phyloP scores from a whole-genome alignment of 257 asterid genomes.

The Rauvolfia tetraphylla region DNA sequence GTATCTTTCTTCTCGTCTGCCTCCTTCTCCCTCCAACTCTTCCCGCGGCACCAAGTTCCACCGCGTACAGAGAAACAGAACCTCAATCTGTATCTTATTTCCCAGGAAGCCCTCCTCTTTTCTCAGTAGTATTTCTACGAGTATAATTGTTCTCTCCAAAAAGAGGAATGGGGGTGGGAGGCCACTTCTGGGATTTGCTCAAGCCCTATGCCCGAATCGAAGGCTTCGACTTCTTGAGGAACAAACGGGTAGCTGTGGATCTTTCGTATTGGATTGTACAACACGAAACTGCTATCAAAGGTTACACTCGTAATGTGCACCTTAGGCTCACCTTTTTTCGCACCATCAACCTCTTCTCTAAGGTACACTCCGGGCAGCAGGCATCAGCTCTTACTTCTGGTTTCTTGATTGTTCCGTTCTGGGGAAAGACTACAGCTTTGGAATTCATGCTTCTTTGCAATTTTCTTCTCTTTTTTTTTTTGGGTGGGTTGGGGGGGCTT shows the following conservation, averaged over 20 bases:
- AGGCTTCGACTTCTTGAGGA: constrained; percentile 85
- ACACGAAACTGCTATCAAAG: constrained; percentile 85
- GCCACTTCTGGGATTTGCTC: constrained; percentile 93
- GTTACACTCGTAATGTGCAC: constrained; percentile 61
- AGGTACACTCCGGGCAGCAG: constrained; percentile 36
- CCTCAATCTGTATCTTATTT: neutral
- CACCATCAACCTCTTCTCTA: constrained; percentile 74
- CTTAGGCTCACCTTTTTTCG: constrained; percentile 80
- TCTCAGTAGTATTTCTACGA: neutral
- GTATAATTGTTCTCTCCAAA: neutral
- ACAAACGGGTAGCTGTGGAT: constrained; percentile 94
- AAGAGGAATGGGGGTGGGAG: constrained; percentile 75
- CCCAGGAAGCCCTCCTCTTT: neutral
- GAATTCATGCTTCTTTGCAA: neutral
- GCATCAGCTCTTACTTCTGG: neutral
- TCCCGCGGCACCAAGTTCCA: neutral
- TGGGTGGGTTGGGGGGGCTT: neutral
- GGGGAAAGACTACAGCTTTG: neutral
- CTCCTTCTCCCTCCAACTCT: neutral
- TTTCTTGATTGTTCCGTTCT: neutral
- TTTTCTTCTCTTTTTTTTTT: neutral
- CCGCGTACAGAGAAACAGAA: neutral
- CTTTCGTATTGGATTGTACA: constrained; percentile 94
- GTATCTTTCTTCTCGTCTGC: neutral
- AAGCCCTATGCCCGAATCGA: constrained; percentile 68